Base-by-base conservation (phyloP, 352 stramenopile species). In the Globisporangium barbulae region DNA sequence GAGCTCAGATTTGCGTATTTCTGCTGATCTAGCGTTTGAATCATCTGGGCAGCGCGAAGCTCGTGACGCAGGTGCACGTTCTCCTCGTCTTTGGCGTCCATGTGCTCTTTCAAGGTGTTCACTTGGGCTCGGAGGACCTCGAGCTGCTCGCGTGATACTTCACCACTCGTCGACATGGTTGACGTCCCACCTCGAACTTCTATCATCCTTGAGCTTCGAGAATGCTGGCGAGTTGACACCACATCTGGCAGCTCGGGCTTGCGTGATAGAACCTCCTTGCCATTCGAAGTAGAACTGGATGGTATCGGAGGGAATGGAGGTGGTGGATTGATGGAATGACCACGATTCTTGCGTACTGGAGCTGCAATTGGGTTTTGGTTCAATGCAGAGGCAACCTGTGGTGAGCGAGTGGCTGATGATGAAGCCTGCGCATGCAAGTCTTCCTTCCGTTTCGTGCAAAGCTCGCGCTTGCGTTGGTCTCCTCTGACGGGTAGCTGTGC, bases 381-480 rank as follows among this genome's bases (percentile, higher is more conserved):
- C 9, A 13, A 5, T 21, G n/a, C 22, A 31, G 31, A 41, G 31
- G 25, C 12, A 12, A 13, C 10, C 17, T 22, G 35, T 6, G 1
- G 17, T 5, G 28, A n/a, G 1, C 7, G 35, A 31, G 0, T 12
- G 5, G 22, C 5, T 28, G 13, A 8, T 50, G 61, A 5, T 5
- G 21, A 22, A 28, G 2, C 25, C 7, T 57, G 28, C 4, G 37
- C 17, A 13, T 64, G 53, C 2, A 21, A 13, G 52, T 82, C 74
- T 61, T 82, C 72, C 22, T 65, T 58, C 8, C 66, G 60, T 19
- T 81, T 81, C 13, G 25, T 74, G 30, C 65, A 53, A 15, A 71
- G 30, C 33, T 79, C 73, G 48, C 22, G 57, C 3, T 57, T 67
- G 10, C 70, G 21, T 4, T 15, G 59, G 28, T 68, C 45, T 45